Conservation (phyloP, 192 early-diverging fungal species). For the Linnemannia elongata region DNA sequence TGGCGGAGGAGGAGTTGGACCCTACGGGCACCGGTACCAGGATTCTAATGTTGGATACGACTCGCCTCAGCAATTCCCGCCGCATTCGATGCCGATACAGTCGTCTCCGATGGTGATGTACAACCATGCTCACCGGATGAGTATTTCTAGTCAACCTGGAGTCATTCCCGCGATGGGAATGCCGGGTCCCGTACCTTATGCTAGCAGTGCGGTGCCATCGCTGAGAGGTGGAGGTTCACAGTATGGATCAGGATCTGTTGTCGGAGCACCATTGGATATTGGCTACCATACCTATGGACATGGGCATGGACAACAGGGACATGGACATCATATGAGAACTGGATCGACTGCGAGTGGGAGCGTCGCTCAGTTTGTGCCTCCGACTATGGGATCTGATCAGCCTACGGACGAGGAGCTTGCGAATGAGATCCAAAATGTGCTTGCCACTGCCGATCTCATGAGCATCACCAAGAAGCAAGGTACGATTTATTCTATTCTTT, state of each 20-base stretch:
- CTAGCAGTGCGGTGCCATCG: background rate
- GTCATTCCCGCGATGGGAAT: background rate
- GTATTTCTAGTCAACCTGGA: conserved; percentile 6
- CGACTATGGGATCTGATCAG: conserved; percentile 35
- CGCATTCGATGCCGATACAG: background rate
- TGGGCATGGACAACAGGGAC: conserved; percentile 14
- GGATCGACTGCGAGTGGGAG: conserved; percentile 30
- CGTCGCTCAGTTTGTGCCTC: background rate
- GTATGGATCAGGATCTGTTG: conserved; percentile 27
- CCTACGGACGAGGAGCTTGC: conserved; percentile 81
- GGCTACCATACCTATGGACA: conserved; percentile 29
- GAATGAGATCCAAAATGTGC: conserved; percentile 78
- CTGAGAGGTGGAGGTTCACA: conserved; percentile 32
- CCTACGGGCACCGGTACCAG: conserved; percentile 8
- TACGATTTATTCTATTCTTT: conserved; percentile 13
- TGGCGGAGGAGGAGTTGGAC: background rate
- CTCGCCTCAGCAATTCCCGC: background rate
- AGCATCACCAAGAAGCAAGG: conserved; percentile 98
- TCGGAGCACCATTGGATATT: conserved; percentile 22
- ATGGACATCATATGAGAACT: conserved; percentile 16
- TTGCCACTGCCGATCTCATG: conserved; percentile 94
- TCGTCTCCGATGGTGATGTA: conserved; percentile 14
- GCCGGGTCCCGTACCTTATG: background rate
- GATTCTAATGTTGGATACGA: background rate
- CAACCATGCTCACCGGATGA: conserved; percentile 9